Conservation (phyloP, 805 yeast genomes). For the Candida pseudofarinosa region DNA sequence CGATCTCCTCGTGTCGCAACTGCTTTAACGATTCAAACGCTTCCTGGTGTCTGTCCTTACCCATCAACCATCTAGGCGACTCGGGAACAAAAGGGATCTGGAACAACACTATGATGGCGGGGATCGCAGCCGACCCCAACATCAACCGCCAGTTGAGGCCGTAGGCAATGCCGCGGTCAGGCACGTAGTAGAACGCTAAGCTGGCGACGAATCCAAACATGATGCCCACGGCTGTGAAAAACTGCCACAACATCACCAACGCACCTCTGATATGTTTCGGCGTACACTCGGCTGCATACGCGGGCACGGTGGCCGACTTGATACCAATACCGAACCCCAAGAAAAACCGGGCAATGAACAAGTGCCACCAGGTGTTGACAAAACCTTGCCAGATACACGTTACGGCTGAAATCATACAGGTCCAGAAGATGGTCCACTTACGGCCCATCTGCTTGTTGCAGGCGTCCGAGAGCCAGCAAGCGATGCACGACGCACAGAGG, state of each 20-base stretch:
- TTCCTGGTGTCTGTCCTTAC: conserved; percentile 44
- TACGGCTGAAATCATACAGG: conserved; percentile 53
- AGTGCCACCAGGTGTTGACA: conserved; percentile 55
- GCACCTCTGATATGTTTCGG: conserved; percentile 62
- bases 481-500: conserved; percentile 50
- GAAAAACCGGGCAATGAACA: conserved; percentile 55
- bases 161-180: conserved; percentile 39
- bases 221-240: conserved; percentile 72
- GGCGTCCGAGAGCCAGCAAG: conserved; percentile 59
- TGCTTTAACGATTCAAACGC: conserved; percentile 47
- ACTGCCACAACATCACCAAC: conserved; percentile 68
- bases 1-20: conserved; percentile 44
- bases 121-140: conserved; percentile 60
- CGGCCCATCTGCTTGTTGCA: conserved; percentile 54
- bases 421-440: conserved; percentile 55
- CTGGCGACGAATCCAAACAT: conserved; percentile 61
- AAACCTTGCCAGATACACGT: conserved; percentile 71
- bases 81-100: conserved; percentile 59
- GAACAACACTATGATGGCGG: conserved; percentile 49
- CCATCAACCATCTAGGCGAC: conserved; percentile 67
- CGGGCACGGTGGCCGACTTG: conserved; percentile 65
- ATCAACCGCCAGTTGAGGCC: conserved; percentile 58
- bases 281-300: conserved; percentile 59
- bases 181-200: conserved; percentile 56
- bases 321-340: conserved; percentile 64